phyloP scores from a whole-genome alignment of 257 asterid species.

The Nicotiana noctiflora region DNA sequence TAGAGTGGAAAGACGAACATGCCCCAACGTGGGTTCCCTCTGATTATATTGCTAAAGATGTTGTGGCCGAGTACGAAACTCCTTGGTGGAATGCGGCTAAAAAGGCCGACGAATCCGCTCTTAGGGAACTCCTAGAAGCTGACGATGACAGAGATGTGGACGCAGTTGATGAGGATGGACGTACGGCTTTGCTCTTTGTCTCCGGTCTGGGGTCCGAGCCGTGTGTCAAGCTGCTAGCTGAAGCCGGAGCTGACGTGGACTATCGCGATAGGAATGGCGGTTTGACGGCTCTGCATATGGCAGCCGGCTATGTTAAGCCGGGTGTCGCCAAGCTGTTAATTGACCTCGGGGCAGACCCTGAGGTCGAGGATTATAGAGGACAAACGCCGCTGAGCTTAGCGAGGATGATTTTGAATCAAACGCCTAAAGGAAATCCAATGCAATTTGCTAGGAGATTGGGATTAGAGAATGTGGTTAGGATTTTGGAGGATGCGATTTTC shows the following conservation, averaged over 20 bases:
- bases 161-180: constrained; percentile 75
- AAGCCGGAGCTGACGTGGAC: constrained; percentile 63
- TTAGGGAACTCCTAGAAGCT: constrained; percentile 36
- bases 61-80: constrained; percentile 77
- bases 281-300: constrained; percentile 78
- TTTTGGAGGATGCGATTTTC: constrained; percentile 57
- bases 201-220: constrained; percentile 86
- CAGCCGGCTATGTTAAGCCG: constrained; percentile 79
- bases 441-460: constrained; percentile 82
- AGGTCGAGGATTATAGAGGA: constrained; percentile 47
- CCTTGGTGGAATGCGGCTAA: constrained; percentile 95
- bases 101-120: constrained; percentile 57
- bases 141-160: constrained; percentile 63
- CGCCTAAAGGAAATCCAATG: constrained; percentile 60
- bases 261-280: constrained; percentile 59
- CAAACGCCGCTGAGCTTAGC: constrained; percentile 72
- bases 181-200: constrained; percentile 81
- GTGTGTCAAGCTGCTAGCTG: constrained; percentile 57
- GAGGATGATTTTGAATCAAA: constrained; percentile 49
- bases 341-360: constrained; percentile 62
- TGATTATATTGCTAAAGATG: constrained; percentile 73
- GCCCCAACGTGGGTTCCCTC: constrained; percentile 95
- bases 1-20: constrained; percentile 90
- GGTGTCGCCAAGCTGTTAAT: constrained; percentile 53
- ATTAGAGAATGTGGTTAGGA: constrained; percentile 52